Evolutionary conservation across 2,329 filamentous ascomycete species (phyloP), one percentile per base, ranked within the genome.

Genomic region (Scedosporium aurantiacum): DNA sequence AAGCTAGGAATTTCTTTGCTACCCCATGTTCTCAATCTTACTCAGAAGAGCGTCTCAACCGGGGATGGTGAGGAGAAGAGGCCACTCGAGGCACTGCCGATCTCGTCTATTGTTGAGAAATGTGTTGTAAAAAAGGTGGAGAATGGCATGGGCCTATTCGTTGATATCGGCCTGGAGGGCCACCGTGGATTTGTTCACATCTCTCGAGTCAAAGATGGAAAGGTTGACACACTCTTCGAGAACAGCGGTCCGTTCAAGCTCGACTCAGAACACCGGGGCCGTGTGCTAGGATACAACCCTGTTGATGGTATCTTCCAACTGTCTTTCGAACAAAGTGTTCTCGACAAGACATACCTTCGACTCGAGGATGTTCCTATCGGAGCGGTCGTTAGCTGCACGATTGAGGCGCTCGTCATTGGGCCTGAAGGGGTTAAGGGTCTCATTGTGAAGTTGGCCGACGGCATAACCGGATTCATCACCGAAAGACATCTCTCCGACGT

Each of bases 171-270:
- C 1, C 65, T 75, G 16, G 64, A 72, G 3, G 90, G 86, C 32
- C 78, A 93, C 2, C 78, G 83, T n/a, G 90, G 90, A 8, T 99
- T 97, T 69, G 91, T 95, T 23, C 94, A 99, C 72, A 95, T 99
- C 65, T 99, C 94, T 1, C 85, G 90, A 65, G 83, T 99, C 64
- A 89, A 93, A 63, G 93, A 99, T 71, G 87, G 88, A 66, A 96
- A 94, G 72, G 82, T 97, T 60, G 94, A 97, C 65, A 84, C 83
- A 1, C 78, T 99, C 4, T 89, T 90, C 14, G 84, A 90, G 65
- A 79, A 84, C 3, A 86, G 85, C 18, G 94, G 94, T 0, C 81
- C 87, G 2, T 97, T 86, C 77, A 89, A 91, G 72, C 70, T 89
- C 21, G 91, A 85, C 47, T 88, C 91, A 0, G 83, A 82, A 16